Percentiles rank a stretch among this genome's conserved stretches.
phyloP scores from a whole-genome alignment of 208 protist species.

The Trypanosoma theileri region DNA sequence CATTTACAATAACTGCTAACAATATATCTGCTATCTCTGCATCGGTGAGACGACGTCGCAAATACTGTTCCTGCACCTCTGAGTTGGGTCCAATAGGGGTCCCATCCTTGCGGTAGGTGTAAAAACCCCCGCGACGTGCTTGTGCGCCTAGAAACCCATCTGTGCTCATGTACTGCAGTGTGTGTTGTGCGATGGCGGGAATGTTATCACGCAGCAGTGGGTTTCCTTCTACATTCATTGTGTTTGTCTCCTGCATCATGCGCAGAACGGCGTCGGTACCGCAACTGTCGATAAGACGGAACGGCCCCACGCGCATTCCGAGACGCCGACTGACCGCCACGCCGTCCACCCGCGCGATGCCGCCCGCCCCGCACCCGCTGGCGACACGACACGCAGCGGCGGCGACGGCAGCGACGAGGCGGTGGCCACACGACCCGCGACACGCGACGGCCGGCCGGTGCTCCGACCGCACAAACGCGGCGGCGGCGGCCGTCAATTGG shows the following conservation, averaged over 20 bases:
- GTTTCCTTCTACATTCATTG: constrained; percentile 9
- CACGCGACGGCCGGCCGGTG: constrained; percentile 52
- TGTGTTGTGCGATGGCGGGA: constrained; percentile 12
- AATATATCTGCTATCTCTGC: constrained; percentile 53
- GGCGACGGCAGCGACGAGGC: constrained; percentile 47
- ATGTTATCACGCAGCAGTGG: constrained; percentile 16
- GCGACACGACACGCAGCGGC: constrained; percentile 42
- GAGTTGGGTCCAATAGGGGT: constrained; percentile 8
- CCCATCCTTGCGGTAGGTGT: constrained; percentile 26
- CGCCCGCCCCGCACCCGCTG: constrained; percentile 11
- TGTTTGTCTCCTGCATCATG: constrained; percentile 36
- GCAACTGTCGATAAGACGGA: constrained; percentile 56
- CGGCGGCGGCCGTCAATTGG: constrained; percentile 20
- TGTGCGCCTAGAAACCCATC: constrained; percentile 41
- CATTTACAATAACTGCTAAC: constrained; percentile 62
- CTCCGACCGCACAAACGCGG: constrained; percentile 50
- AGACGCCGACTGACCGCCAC: constrained; percentile 35
- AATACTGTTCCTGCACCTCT: constrained; percentile 26
- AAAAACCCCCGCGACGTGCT: constrained; percentile 52
- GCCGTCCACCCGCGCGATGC: constrained; percentile 39
- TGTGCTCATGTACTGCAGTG: constrained; percentile 33
- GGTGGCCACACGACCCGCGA: constrained; percentile 33
- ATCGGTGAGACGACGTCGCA: constrained; percentile 34
- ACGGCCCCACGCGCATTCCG: constrained; percentile 42
- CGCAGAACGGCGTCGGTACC: constrained; percentile 30